These are phyloP conservation scores for Micromonas pusilla DNA, from an alignment of 139 green algal genomes.

Conservation along the genomic window DNA sequence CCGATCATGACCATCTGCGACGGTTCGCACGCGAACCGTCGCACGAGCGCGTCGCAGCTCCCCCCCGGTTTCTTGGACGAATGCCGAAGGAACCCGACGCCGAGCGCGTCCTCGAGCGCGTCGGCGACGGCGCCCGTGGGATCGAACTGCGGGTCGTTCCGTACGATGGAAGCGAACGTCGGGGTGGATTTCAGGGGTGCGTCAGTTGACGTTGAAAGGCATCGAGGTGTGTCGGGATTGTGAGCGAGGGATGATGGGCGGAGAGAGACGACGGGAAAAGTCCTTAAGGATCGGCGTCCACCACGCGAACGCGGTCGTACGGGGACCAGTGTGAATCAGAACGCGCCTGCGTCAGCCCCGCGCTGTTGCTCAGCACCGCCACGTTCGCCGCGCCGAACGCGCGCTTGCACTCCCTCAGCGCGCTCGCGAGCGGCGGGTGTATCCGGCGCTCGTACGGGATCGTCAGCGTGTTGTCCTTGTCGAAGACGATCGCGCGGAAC, in stretches of 20 bases:
- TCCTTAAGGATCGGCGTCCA: too few relatives aligned
- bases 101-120: slow-evolving; percentile 64
- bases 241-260: too few relatives aligned
- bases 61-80: slow-evolving; percentile 31
- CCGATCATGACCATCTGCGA: slow-evolving; percentile 32
- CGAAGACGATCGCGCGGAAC: slow-evolving; percentile 55
- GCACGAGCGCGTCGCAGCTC: slow-evolving; percentile 14
- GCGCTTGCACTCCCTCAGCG: slow-evolving; percentile 47
- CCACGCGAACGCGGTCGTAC: too few relatives aligned
- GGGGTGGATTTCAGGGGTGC: too few relatives aligned
- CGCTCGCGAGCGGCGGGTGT: background rate
- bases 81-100: slow-evolving; percentile 64
- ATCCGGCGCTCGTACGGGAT: slow-evolving; percentile 60
- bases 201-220: too few relatives aligned
- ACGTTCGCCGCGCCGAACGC: slow-evolving; percentile 55
- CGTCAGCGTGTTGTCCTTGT: slow-evolving; percentile 96
- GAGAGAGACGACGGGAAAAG: too few relatives aligned
- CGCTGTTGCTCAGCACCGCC: slow-evolving; percentile 85
- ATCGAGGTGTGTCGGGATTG: too few relatives aligned
- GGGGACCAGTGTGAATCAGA: too few relatives aligned
- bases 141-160: too few relatives aligned
- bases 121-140: slow-evolving; percentile 70
- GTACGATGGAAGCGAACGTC: too few relatives aligned
- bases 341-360: slow-evolving; percentile 69
- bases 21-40: slow-evolving; percentile 14